Evolutionary conservation across 2,329 filamentous ascomycete genomes (phyloP), one percentile per base, ranked within the genome.

Genomic region (Chrysoporthe puriensis): DNA sequence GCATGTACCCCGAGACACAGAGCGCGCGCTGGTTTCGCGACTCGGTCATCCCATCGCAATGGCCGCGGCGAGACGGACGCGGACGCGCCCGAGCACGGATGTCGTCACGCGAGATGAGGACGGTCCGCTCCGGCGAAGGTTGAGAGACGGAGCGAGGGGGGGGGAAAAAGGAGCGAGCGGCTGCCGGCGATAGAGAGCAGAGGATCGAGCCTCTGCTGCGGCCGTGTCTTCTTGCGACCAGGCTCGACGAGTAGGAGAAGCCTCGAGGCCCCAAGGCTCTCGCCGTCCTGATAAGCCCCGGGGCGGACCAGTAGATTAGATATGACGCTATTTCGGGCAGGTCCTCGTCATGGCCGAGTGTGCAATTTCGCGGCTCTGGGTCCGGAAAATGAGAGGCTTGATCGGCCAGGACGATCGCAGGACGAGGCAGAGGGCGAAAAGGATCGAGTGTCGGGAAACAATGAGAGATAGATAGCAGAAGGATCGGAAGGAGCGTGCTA

Each of bases 241-340:
- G 21, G n/a, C 48, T 18, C 16, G 48, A 52, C 2, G 11, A 11
- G 21, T 4, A 13, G 13, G 48, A 21, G n/a, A 21, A 21, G 18
- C 44, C 18, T n/a, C 14, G 2, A n/a, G 46, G 18, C 46, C 16
- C 50, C 50, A 16, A 54, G 50, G 21, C 50, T 54, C 21, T 54
- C 26, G 50, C 16, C 4, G 50, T 32, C 32, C 50, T 26, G 57
- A 52, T 40, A 48, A 59, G 32, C 34, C 18, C 21, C 36, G 32
- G 21, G 34, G 54, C 52, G 13, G 43, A 26, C 57, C 32, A 42
- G 4, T 14, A 40, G 2, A 48, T 54, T 43, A 61, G 40, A 61
- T 36, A 57, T 32, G 64, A 43, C 61, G 54, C 64, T 59, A 52
- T 57, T 42, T 69, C 32, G 54, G 67, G 60, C 43, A 69, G 48